Base-by-base conservation (phyloP, 1,284 basidiomycete genomes). In the Polyporus tsugae region DNA sequence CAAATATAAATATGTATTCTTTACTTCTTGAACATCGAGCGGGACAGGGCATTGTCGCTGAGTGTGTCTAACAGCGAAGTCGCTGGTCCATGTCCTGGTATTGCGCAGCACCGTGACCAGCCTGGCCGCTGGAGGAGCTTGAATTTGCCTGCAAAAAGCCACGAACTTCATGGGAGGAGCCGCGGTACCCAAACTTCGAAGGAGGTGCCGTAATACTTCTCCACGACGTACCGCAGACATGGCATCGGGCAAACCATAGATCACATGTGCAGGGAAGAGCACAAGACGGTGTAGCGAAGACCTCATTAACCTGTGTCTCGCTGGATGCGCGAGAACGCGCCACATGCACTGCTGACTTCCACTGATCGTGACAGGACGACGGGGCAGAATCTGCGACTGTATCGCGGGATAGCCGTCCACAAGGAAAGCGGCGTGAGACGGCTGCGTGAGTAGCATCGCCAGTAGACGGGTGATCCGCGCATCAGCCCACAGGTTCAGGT, bases 191-290 rank as follows among this genome's bases (percentile, higher is more conserved):
- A 25, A 39, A 39, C 25, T n/a, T 41, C 38, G 58, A 60, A 17
- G n/a, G 36, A 60, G 35, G 46, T 62, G 61, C 46, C 61, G 61
- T 62, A 62, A 62, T 11, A 19, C 33, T 49, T 35, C 36, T n/a
- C 61, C 61, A 38, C 60, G 42, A 62, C 15, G 42, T 15, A 13
- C 60, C 41, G 42, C 36, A 17, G 36, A 39, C 58, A 25, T 60
- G 58, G 38, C n/a, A 42, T 22, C 58, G 29, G 29, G 29, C 13
- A 55, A 35, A 25, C 46, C 46, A 49, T 49, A 49, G 10, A 49
- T 22, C 10, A 25, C 52, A 35, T 15, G 13, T 55, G 52, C 29
- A 29, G 29, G 17, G 29, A 46, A 49, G 46, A 49, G 29, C 5
- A 46, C 19, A 15, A 19, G n/a, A n/a, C 19, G 19, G 19, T 55